Evolutionary conservation across 805 yeast genomes (phyloP), one percentile per base, ranked within the genome.

Genomic region (Kuraishia ogatae): DNA sequence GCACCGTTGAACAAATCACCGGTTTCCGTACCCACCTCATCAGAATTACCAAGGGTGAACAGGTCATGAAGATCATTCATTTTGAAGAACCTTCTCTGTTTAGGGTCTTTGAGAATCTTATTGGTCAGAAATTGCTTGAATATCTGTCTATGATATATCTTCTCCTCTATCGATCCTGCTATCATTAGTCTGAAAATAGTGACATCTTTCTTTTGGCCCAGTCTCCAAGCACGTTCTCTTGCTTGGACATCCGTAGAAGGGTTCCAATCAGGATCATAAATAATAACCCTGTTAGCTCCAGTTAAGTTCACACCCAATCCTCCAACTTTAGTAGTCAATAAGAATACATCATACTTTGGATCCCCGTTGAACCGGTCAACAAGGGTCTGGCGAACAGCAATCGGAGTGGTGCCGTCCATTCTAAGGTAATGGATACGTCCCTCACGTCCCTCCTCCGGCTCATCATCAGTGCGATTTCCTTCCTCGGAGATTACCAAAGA

Each of bases 201-300:
- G 8, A 93, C 97, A 61, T 92, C 97, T 56, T 85, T 83, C 66
- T 87, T 92, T 68, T 93, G 99, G 1, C 99, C 99, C 59, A 93
- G 76, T 60, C 99, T 76, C 98, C 98, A 94, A 0, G 98, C 97
- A 52, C 99, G 72, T 67, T 93, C 99, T 57, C 98, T 76, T 0
- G 99, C 99, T 69, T 93, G 99, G 57, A 92, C 78, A 72, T 93
- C 99, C 0, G 98, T 94, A 0, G 97, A 90, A 0, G 99, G 99
- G 64, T 93, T 93, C 99, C 99, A 93, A 69, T 94, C 98, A 0
- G 99, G 99, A 64, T 93, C 99, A 66, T 80, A 93, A 17, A 93
- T 93, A 22, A 93, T 89, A 13, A 93, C 97, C 50, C 98, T 73
- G 60, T 91, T 91, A 0, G 99, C 98, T 2, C 98, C 98, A 0